Evolutionary conservation across 495 filamentous ascomycete genomes (phyloP), one percentile per base, ranked within the genome.

Genomic region (Penicillium fimorum): DNA sequence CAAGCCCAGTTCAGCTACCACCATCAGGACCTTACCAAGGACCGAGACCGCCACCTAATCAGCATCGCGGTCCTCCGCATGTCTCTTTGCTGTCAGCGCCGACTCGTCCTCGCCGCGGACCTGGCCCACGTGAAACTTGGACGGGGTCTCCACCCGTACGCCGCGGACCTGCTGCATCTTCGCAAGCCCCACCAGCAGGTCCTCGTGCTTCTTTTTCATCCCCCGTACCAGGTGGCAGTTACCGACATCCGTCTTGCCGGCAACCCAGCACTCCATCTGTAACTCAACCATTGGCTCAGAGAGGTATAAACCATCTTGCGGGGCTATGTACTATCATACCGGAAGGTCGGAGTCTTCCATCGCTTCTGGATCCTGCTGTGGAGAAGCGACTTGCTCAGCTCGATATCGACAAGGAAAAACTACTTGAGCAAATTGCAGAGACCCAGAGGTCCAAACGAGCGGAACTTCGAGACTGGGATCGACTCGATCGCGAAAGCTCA

Each of bases 381-480:
- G 77, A 78, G 50, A 82, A 80, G 57, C 71, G 79, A 11, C 68
- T 83, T 22, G 67, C 65, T 24, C 72, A 81, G 47, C 67, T 87
- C 15, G 80, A 85, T 42, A 67, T 77, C 5, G 84, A 87, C 42
- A 74, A 77, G 32, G 76, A 79, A 49, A 81, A 75, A 59, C 56
- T 88, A 47, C 59, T 82, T 3, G 78, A 82, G 40, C 67, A 77
- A 25, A 78, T 84, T 45, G 71, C 76, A n/a, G 80, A 81, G 56
- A 82, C 78, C 56, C 80, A 87, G 56, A 68, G 64, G 45, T 64
- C 68, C 47, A 84, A 83, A 58, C 69, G 83, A 56, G 62, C 69
- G 46, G 74, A 67, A 0, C 47, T 85, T 30, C 73, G 76, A 48
- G 83, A 87, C 35, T 88, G 85, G 85, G 83, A 84, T 40, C 72